Evolutionary conservation across 176 grass and related monocot species (phyloP), one percentile per base, ranked within the genome.

Genomic region (Musa acuminata): DNA sequence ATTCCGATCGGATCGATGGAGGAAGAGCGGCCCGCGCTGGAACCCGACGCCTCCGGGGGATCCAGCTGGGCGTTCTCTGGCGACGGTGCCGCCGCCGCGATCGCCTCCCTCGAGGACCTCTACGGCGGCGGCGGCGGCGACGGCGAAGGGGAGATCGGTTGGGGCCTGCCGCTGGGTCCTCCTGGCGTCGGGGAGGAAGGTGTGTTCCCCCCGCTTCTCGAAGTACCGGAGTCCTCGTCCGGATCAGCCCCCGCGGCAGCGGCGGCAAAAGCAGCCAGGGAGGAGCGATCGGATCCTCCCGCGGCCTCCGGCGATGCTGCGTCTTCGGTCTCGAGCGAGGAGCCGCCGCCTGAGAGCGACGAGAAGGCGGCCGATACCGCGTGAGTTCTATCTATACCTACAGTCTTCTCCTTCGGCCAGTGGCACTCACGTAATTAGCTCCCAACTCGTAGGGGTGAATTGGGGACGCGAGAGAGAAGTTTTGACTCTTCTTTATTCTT

Each of bases 271-370:
- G 35, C 35, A 43, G 35, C 35, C 35, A 43, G 35, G 35, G 58
- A 62, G 14, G 17, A 19, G 58, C 17, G 16, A 19, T 20, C 58
- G 17, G 58, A 4, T 3, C 43, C 35, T 1, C 8, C 16, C 1
- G 17, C 43, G 43, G 8, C 11, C 1, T 70, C 17, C 43, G 35
- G 17, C 13, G 67, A 49, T 2, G 43, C 48, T 0, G 48, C 35
- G 16, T 70, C 67, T 35, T 50, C 67, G 16, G 67, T 70, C 43
- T 70, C 67, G 17, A 70, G 67, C 48, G 43, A 70, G 16, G 67
- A 70, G 48, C 35, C 43, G 43, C 16, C 67, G 8, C 19, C 9
- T 48, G 67, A n/a, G 8, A 70, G 19, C 67, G 67, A 50, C 16
- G 48, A 2, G 17, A 50, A 20, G 19, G 48, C 48, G 17, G 19